These are phyloP conservation scores for Plasmodium cynomolgi DNA, from an alignment of 169 alveolate species.

Conservation along the genomic window DNA sequence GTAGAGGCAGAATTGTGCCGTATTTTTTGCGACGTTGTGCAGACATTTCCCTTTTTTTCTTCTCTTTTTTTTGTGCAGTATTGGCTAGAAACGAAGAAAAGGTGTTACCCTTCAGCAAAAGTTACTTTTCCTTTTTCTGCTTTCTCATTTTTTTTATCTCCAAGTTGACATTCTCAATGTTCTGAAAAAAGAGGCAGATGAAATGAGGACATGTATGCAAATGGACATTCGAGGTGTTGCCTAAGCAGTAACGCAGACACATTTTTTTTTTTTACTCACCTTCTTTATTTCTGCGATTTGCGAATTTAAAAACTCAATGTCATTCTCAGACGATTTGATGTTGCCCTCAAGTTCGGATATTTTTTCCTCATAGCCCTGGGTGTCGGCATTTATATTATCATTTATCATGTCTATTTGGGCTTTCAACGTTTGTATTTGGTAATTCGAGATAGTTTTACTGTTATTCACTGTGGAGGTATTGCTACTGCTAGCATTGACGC, in stretches of 20 bases:
- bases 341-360: slow-evolving; percentile 20
- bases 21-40: neutral
- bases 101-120: neutral
- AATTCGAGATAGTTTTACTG: slow-evolving; percentile 24
- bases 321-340: slow-evolving; percentile 57
- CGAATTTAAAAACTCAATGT: slow-evolving; percentile 65
- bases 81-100: neutral
- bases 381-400: slow-evolving; percentile 39
- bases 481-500: slow-evolving; percentile 3
- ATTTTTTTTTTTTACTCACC: slow-evolving; percentile 30
- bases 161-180: slow-evolving; percentile 39
- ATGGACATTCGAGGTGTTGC: neutral
- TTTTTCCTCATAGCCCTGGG: slow-evolving; percentile 49
- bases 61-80: neutral
- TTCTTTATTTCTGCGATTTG: slow-evolving; percentile 62
- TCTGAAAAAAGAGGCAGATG: neutral
- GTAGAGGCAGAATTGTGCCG: neutral
- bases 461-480: slow-evolving; percentile 5
- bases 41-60: neutral
- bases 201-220: neutral
- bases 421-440: slow-evolving; percentile 52
- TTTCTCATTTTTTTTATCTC: slow-evolving; percentile 71
- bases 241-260: neutral
- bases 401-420: slow-evolving; percentile 71
- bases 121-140: slow-evolving; percentile 49